Conservation (phyloP, 176 grass and related monocot species). For the Bolboschoenus planiculmis region DNA sequence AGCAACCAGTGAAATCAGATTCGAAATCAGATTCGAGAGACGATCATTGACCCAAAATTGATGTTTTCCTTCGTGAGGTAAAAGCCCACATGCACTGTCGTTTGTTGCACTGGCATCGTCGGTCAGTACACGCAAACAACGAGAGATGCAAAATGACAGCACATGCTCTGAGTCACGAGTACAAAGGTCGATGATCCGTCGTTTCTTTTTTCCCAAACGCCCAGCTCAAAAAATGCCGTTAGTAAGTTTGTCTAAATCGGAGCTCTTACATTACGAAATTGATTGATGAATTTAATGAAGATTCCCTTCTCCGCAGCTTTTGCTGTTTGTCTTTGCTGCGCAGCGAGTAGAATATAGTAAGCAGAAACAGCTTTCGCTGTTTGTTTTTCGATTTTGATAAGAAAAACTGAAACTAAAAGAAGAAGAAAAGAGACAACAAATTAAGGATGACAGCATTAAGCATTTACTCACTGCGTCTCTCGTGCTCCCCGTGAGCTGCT, state of each 20-base stretch:
- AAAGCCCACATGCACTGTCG: too few relatives aligned
- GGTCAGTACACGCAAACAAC: neutral
- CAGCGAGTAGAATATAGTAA: neutral
- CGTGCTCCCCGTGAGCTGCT: slow-evolving; percentile 9
- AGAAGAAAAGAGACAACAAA: neutral
- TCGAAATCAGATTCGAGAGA: too few relatives aligned
- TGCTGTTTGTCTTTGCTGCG: neutral
- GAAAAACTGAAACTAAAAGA: too few relatives aligned
- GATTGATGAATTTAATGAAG: slow-evolving; percentile 19
- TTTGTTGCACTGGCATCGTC: neutral
- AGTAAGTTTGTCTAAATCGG: neutral
- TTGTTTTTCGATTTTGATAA: neutral
- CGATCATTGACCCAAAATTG: neutral
- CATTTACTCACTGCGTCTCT: neutral
- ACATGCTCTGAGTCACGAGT: neutral
- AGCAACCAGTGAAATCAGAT: too few relatives aligned
- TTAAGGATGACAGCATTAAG: neutral
- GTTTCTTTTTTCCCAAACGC: neutral
- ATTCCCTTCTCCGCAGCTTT: slow-evolving; percentile 16
- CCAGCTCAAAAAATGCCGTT: slow-evolving; percentile 8
- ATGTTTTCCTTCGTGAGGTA: neutral
- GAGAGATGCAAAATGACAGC: neutral
- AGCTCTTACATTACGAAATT: neutral
- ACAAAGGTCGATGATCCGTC: neutral
- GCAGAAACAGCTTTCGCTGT: too few relatives aligned